Evolutionary conservation across 768 basidiomycete genomes (phyloP).

Genomic region (Cystobasidium onofrii): DNA sequence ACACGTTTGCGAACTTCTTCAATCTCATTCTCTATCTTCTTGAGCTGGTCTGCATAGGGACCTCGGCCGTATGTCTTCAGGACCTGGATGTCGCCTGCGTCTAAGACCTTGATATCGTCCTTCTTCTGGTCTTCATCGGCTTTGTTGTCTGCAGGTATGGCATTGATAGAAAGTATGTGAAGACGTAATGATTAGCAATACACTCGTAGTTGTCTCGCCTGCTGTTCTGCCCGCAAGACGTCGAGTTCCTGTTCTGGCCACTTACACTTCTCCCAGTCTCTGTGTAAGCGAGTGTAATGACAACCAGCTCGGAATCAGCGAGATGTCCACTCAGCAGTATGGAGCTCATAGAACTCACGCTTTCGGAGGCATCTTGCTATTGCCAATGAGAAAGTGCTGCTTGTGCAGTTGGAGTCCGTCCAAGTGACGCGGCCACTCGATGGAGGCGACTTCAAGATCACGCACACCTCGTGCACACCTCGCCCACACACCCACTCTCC

Average conservation of each 20-base stretch:
- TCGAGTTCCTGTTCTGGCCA: too few relatives aligned
- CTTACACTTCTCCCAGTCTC: slow-evolving; percentile 98
- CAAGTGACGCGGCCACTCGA: slow-evolving; percentile 13
- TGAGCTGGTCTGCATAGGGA: slow-evolving; percentile 80
- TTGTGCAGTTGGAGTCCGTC: background rate
- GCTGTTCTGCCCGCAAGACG: too few relatives aligned
- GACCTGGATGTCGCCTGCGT: slow-evolving; percentile 97
- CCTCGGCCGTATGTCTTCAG: slow-evolving; percentile 99
- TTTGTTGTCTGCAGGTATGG: slow-evolving; percentile 59
- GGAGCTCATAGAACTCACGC: slow-evolving; percentile 55
- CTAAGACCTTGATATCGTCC: slow-evolving; percentile 75
- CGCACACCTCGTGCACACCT: background rate
- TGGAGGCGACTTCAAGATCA: background rate
- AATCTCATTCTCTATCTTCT: slow-evolving; percentile 81
- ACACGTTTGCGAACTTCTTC: slow-evolving; percentile 94
- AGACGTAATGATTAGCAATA: too few relatives aligned
- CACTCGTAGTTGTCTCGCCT: too few relatives aligned
- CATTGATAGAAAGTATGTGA: too few relatives aligned
- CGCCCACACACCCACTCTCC: too few relatives aligned
- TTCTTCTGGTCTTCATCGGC: slow-evolving; percentile 79
- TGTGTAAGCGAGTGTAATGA: slow-evolving; percentile 45
- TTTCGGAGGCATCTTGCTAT: slow-evolving; percentile 73
- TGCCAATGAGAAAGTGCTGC: background rate
- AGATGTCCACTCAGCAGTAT: background rate
- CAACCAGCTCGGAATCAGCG: background rate